Conservation (phyloP, 1,139 yeast genomes). For the Blastobotrys persicus region DNA sequence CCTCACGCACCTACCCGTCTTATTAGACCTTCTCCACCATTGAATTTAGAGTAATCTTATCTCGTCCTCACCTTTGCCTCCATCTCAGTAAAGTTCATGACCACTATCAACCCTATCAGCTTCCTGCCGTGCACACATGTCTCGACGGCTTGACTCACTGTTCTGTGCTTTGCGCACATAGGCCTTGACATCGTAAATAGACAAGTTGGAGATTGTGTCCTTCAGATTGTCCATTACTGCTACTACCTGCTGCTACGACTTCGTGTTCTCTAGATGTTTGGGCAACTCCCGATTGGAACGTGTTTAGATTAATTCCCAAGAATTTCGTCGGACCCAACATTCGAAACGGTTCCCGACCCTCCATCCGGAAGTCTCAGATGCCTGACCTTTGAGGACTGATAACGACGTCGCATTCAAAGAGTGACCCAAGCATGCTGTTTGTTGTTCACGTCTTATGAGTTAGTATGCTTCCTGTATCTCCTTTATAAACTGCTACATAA, state of each 20-base stretch:
- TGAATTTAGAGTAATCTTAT: background rate
- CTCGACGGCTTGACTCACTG: constrained; percentile 39
- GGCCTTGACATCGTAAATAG: constrained; percentile 92
- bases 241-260: too few relatives aligned
- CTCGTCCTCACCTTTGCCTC: constrained; percentile 71
- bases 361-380: too few relatives aligned
- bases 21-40: background rate
- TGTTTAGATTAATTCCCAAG: background rate
- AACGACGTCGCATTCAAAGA: too few relatives aligned
- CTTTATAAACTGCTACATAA: too few relatives aligned
- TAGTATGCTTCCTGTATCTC: too few relatives aligned
- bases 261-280: background rate
- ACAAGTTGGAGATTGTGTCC: constrained; percentile 75
- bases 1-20: background rate
- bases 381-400: too few relatives aligned
- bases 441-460: too few relatives aligned
- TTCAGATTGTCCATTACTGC: constrained; percentile 60
- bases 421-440: too few relatives aligned
- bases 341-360: background rate
- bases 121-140: background rate
- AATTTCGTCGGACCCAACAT: background rate
- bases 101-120: constrained; percentile 44
- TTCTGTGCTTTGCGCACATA: constrained; percentile 97
- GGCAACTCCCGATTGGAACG: too few relatives aligned
- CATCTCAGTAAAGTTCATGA: constrained; percentile 91